phyloP scores from a whole-genome alignment of 768 basidiomycete genomes.

The Phylloporus scabripes region DNA sequence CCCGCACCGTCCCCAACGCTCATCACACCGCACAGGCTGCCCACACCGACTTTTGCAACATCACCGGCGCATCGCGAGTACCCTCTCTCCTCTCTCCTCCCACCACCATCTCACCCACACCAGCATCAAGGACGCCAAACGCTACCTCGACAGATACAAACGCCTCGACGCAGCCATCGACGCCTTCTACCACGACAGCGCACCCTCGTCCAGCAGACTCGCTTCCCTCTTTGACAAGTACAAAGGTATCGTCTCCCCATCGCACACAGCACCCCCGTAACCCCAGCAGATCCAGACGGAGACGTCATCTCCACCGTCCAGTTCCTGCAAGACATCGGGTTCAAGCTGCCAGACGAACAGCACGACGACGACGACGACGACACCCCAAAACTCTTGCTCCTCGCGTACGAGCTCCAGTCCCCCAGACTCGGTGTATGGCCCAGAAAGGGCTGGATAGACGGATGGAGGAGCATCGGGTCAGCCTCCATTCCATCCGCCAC shows the following conservation, averaged over 20 bases:
- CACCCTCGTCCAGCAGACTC: conserved; percentile 42
- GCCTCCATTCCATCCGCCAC: conserved; percentile 21
- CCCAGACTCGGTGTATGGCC: conserved; percentile 69
- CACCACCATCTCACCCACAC: neutral
- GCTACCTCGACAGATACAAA: conserved; percentile 65
- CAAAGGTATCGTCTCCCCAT: conserved; percentile 41
- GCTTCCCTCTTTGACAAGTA: conserved; percentile 59
- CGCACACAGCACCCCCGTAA: neutral
- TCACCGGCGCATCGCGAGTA: conserved; percentile 68
- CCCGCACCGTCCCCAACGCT: neutral
- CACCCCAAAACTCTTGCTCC: conserved; percentile 64
- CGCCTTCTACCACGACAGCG: conserved; percentile 56
- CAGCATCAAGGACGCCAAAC: conserved; percentile 52
- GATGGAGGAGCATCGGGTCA: conserved; percentile 72
- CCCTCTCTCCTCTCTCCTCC: neutral
- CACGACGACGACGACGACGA: conserved; percentile 62
- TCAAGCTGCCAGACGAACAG: conserved; percentile 40
- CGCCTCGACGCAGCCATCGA: conserved; percentile 70
- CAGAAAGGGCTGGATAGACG: conserved; percentile 67
- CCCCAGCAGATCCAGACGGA: conserved; percentile 32
- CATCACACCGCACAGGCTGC: conserved; percentile 29
- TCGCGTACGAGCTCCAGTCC: conserved; percentile 79
- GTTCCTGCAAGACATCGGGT: conserved; percentile 43
- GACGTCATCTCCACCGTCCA: conserved; percentile 70
- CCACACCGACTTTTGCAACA: conserved; percentile 53